Evolutionary conservation across 768 basidiomycete species (phyloP).

Genomic region (Rhizopogon vinicolor): DNA sequence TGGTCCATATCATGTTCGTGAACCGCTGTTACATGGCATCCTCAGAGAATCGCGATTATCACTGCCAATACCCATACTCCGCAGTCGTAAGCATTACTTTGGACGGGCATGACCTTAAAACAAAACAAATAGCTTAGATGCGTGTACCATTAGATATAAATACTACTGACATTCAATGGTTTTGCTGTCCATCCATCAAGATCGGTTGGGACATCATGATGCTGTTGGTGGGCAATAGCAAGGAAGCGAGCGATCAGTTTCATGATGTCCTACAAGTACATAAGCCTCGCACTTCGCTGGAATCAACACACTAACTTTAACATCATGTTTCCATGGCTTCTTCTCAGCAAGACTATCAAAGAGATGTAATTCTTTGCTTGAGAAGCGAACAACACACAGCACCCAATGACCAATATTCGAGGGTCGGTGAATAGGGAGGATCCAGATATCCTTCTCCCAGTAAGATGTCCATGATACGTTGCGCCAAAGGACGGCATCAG

Average conservation of each 20-base stretch:
- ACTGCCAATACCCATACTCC: conserved; percentile 21
- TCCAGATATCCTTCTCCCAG: conserved; percentile 30
- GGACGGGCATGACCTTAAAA: conserved; percentile 1
- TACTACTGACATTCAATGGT: neutral
- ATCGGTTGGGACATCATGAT: neutral
- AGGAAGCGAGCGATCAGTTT: conserved; percentile 3
- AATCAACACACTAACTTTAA: neutral
- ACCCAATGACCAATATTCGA: conserved; percentile 28
- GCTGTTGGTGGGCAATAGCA: neutral
- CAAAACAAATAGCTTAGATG: neutral
- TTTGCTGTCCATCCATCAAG: conserved; percentile 1
- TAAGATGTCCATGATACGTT: conserved; percentile 10
- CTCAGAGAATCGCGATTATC: conserved; percentile 15
- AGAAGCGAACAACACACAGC: conserved; percentile 13
- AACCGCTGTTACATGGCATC: conserved; percentile 6
- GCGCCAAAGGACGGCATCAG: conserved; percentile 18
- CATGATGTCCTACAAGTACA: conserved; percentile 1
- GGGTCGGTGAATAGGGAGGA: conserved; percentile 31
- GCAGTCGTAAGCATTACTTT: conserved; percentile 17
- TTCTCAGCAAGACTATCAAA: conserved; percentile 9
- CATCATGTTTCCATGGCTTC: conserved; percentile 3
- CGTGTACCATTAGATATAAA: neutral
- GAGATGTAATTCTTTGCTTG: conserved; percentile 4
- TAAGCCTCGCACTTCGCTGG: neutral
- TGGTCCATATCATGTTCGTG: conserved; percentile 11